Base-by-base conservation (phyloP, 345 rosid genomes). In the Euclidium syriacum region DNA sequence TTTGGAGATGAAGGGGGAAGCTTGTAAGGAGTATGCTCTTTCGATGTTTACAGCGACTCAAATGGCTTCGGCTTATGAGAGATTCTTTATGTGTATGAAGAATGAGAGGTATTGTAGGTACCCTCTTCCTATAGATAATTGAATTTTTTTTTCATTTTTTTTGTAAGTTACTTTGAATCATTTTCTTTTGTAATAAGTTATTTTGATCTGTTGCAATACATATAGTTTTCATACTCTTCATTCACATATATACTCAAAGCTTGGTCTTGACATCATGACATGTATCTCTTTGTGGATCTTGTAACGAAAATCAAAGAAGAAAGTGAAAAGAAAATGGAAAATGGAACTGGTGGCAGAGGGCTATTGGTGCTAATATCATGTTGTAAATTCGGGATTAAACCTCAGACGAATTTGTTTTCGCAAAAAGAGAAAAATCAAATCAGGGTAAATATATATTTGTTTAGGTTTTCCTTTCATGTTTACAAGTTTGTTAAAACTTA, bases 1-100 rank as follows among this genome's bases (percentile, higher is more conserved):
- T 44, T 56, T 83, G 78, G 42, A 71, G 60, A 76, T 15, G 55
- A 85, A 85, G 60, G 95, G 90, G 23, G 24, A 26, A 70, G 81
- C 65, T 51, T 80, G 86, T 44, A 78, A 73, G 46, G 60, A 52
- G 18, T 66, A 75, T 48, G 85, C 82, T 9, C 30, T 77, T 65
- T 72, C 75, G 0, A 73, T 83, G 85, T 86, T 84, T 25, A 85
- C 85, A 39, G 82, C 95, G 0, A 66, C 63, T 30, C 81, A 81
- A 70, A 90, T 86, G 97, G 85, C 95, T 3, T 76, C 77, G 0
- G 84, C 87, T 42, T 85, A 86, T 43, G 90, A 86, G 76, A 83
- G 95, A 69, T 81, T 86, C 61, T 89, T 89, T 64, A 80, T 81
- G 29, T 81, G 96, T 60, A 83, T 86, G 91, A 86, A 83, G 75